phyloP scores from a whole-genome alignment of 2,329 filamentous ascomycete genomes.

The Eurotiales sp. region DNA sequence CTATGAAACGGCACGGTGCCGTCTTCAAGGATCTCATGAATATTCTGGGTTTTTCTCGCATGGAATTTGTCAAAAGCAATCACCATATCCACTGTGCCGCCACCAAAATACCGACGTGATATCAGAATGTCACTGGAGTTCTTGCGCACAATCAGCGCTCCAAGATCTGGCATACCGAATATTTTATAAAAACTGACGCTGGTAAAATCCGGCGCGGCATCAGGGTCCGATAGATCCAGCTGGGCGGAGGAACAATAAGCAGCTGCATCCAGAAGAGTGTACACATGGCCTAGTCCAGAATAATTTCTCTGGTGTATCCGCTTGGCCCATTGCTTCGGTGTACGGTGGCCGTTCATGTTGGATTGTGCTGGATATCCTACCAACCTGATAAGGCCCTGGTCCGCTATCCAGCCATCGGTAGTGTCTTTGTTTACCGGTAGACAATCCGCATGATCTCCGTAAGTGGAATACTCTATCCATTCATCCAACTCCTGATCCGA shows the following conservation, averaged over 20 bases:
- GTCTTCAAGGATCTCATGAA: slow-evolving; percentile 84
- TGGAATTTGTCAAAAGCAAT: slow-evolving; percentile 77
- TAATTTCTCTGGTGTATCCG: slow-evolving; percentile 39
- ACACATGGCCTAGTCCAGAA: slow-evolving; percentile 40
- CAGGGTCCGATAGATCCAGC: slow-evolving; percentile 63
- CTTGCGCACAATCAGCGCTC: slow-evolving; percentile 76
- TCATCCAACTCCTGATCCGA: slow-evolving; percentile 58
- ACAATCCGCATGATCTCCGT: not conserved
- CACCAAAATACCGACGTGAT: slow-evolving; percentile 78
- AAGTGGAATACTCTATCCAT: slow-evolving; percentile 52
- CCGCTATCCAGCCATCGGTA: slow-evolving; percentile 12
- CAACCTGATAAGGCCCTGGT: slow-evolving; percentile 32
- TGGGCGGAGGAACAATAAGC: slow-evolving; percentile 73
- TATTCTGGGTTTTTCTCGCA: slow-evolving; percentile 63
- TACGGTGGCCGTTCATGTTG: slow-evolving; percentile 79
- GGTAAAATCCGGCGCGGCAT: slow-evolving; percentile 72
- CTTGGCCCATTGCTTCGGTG: slow-evolving; percentile 66
- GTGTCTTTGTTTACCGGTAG: slow-evolving; percentile 23
- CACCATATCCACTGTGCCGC: slow-evolving; percentile 90
- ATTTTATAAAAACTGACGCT: slow-evolving; percentile 92
- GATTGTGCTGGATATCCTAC: slow-evolving; percentile 90
- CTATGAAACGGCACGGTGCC: slow-evolving; percentile 87
- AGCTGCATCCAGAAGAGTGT: slow-evolving; percentile 79
- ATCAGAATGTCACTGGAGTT: slow-evolving; percentile 61
- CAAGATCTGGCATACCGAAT: slow-evolving; percentile 90